Conservation (phyloP, 2,329 filamentous ascomycete genomes). For the Colletotrichum sp. region DNA sequence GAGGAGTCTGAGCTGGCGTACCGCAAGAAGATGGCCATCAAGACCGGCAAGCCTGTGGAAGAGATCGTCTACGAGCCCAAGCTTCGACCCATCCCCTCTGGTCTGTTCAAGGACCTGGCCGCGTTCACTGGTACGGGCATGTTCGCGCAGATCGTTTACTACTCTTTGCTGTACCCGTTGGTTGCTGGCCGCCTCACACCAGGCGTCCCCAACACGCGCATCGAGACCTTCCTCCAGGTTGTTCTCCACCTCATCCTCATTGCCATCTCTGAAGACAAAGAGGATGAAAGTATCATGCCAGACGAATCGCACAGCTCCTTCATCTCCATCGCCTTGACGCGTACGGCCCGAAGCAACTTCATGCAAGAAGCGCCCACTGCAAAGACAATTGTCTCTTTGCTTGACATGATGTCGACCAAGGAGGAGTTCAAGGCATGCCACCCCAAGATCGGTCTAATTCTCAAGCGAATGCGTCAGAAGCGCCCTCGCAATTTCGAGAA, state of each 20-base stretch:
- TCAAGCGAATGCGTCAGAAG: slow-evolving; percentile 86
- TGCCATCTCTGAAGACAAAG: slow-evolving; percentile 82
- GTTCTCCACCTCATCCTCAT: slow-evolving; percentile 87
- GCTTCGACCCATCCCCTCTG: slow-evolving; percentile 75
- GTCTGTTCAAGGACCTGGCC: slow-evolving; percentile 78
- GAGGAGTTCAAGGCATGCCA: slow-evolving; percentile 83
- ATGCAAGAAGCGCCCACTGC: slow-evolving; percentile 59
- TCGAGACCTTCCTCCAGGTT: slow-evolving; percentile 92
- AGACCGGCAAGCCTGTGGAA: slow-evolving; percentile 77
- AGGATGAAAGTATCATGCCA: slow-evolving; percentile 56
- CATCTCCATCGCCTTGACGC: slow-evolving; percentile 71
- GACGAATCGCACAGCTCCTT: slow-evolving; percentile 68
- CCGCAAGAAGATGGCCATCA: slow-evolving; percentile 85
- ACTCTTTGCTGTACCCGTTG: slow-evolving; percentile 82
- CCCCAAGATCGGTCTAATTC: slow-evolving; percentile 81
- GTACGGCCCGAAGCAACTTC: slow-evolving; percentile 65
- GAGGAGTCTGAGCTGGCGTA: slow-evolving; percentile 94
- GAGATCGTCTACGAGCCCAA: slow-evolving; percentile 94
- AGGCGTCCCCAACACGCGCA: slow-evolving; percentile 77
- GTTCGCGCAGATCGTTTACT: slow-evolving; percentile 90
- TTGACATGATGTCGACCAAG: slow-evolving; percentile 67
- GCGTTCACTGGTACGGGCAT: slow-evolving; percentile 82
- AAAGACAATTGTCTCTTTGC: slow-evolving; percentile 68
- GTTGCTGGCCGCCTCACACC: slow-evolving; percentile 72
- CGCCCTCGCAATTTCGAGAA: slow-evolving; percentile 74